These are phyloP conservation scores for Botrytis cinerea DNA, from an alignment of 2,329 filamentous ascomycete genomes.

Conservation along the genomic window DNA sequence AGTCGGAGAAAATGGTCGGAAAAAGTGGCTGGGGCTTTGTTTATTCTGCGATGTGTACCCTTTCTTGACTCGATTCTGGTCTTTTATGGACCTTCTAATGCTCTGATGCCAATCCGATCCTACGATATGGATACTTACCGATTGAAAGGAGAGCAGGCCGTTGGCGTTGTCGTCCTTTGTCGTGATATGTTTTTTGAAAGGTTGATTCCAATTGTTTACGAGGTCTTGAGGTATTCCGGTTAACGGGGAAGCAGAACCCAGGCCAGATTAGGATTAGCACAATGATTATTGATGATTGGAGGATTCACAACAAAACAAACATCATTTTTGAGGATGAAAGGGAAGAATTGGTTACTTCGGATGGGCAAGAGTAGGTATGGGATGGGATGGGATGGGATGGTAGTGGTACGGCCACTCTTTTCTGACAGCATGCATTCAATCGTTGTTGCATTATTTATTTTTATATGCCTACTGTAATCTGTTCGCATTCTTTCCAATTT, in stretches of 20 bases:
- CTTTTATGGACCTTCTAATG: background rate
- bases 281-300: constrained; percentile 2
- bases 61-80: constrained; percentile 4
- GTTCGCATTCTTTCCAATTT: constrained; percentile 11
- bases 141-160: constrained; percentile 8
- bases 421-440: background rate
- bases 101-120: constrained; percentile 3
- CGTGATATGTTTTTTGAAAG: constrained; percentile 24
- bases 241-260: constrained; percentile 25
- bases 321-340: constrained; percentile 2
- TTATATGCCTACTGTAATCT: background rate
- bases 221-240: constrained; percentile 24
- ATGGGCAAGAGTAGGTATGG: background rate
- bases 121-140: constrained; percentile 15
- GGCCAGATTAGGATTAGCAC: constrained; percentile 12
- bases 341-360: background rate
- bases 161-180: constrained; percentile 20
- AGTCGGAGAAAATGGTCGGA: constrained; percentile 19
- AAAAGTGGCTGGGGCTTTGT: constrained; percentile 36
- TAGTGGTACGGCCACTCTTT: background rate
- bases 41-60: constrained; percentile 27
- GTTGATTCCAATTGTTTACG: constrained; percentile 26
- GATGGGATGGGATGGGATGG: background rate
- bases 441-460: constrained; percentile 6
- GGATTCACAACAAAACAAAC: constrained; percentile 21